A percentile compares a stretch with the other conserved stretches of the same genome.
Evolutionary conservation across 2,329 filamentous ascomycete genomes (phyloP).

Genomic region (Zymoseptoria tritici): DNA sequence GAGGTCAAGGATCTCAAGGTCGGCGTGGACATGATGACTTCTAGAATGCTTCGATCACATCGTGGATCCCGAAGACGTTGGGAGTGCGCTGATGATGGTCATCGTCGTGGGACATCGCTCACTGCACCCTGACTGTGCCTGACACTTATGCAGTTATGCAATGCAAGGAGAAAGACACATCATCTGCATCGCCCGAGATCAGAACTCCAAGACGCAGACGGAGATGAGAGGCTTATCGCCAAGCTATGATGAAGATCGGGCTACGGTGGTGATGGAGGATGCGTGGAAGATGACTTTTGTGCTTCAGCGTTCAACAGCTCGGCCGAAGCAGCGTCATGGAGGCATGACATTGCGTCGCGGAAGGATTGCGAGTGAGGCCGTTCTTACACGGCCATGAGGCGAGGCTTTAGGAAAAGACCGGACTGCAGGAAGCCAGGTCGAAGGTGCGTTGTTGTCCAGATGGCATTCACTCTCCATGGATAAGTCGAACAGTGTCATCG

Average conservation of each 20-base stretch:
- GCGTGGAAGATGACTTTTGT: no score
- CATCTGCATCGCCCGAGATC: not conserved
- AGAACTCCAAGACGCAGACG: no score
- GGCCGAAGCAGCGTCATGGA: not conserved
- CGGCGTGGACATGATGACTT: no score
- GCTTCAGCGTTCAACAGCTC: not conserved
- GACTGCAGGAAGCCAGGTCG: not conserved
- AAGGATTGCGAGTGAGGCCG: not conserved
- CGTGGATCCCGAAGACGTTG: not conserved
- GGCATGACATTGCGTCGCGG: not conserved
- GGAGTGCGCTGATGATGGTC: not conserved
- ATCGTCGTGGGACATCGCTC: not conserved
- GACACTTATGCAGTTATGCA: not conserved
- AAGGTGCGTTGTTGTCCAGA: not conserved
- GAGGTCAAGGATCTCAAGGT: not conserved
- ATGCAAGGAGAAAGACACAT: not conserved
- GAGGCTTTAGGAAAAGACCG: not conserved
- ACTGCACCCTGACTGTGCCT: not conserved
- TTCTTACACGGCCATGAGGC: not conserved
- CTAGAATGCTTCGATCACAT: not conserved
- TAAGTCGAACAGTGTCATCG: not conserved
- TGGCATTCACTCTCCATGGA: not conserved
- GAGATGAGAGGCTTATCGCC: no score
- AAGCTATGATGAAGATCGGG: no score
- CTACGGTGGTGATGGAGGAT: no score